phyloP scores from a whole-genome alignment of 768 basidiomycete species.

The Cytidiella melzeri region DNA sequence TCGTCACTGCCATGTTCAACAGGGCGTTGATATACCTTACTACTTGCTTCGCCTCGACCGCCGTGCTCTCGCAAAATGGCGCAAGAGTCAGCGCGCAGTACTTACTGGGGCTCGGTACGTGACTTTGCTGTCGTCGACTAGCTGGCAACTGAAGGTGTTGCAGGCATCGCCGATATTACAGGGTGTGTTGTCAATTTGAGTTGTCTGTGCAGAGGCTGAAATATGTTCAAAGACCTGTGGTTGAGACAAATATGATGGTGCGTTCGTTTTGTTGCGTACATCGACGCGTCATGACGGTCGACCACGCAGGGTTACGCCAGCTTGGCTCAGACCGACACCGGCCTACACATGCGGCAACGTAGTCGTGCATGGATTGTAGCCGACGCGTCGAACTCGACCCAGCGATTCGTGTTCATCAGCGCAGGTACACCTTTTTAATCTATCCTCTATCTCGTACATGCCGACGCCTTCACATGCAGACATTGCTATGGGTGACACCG shows the following conservation, averaged over 20 bases:
- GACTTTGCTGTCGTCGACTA: not conserved
- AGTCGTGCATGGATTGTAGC: constrained; percentile 74
- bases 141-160: not conserved
- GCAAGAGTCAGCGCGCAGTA: constrained; percentile 9
- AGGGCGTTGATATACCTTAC: constrained; percentile 7
- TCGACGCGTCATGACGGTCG: constrained; percentile 2
- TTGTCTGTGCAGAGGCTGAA: constrained; percentile 8
- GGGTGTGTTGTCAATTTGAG: constrained; percentile 35
- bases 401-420: constrained; percentile 70
- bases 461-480: constrained; percentile 33
- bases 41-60: constrained; percentile 9
- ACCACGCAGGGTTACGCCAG: constrained; percentile 56
- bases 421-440: constrained; percentile 36
- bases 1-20: constrained; percentile 4
- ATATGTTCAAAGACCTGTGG: constrained; percentile 46
- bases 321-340: constrained; percentile 59
- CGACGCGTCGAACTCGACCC: constrained; percentile 45
- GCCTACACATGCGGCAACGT: constrained; percentile 74
- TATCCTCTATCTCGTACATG: not conserved
- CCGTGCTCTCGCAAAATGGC: not conserved
- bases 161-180: constrained; percentile 70
- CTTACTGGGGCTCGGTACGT: constrained; percentile 14
- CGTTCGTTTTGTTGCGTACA: constrained; percentile 7
- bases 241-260: constrained; percentile 84
- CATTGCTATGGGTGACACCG: constrained; percentile 79